These are phyloP conservation scores for Salix suchowensis DNA, from an alignment of 345 rosid genomes.

Conservation along the genomic window DNA sequence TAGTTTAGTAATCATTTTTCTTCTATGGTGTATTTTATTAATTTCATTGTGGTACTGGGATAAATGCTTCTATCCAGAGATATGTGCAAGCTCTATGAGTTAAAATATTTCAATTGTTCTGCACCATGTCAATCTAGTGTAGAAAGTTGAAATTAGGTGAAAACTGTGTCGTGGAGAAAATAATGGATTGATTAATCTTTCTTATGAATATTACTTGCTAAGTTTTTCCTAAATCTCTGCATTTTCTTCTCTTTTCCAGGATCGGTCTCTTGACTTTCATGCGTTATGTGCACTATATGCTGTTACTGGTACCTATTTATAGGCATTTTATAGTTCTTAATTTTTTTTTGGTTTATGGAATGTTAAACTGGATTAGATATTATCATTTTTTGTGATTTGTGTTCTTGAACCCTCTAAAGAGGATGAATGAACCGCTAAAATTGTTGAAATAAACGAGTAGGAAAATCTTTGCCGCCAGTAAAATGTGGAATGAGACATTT, in stretches of 20 bases:
- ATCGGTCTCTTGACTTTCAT: constrained; percentile 53
- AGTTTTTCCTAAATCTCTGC: not conserved
- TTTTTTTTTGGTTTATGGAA: not conserved
- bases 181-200: not conserved
- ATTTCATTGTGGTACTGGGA: too few relatives aligned
- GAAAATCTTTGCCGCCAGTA: not conserved
- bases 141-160: not conserved
- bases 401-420: not conserved
- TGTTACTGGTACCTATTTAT: constrained; percentile 41
- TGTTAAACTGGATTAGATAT: constrained; percentile 3
- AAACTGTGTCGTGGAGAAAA: not conserved
- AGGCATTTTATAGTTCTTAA: not conserved
- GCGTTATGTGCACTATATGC: constrained; percentile 58
- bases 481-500: not conserved
- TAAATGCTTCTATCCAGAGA: too few relatives aligned
- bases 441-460: not conserved
- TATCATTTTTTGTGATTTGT: not conserved
- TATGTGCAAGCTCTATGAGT: too few relatives aligned
- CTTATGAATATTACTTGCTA: too few relatives aligned
- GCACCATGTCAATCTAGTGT: not conserved
- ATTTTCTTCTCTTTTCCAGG: constrained; percentile 34
- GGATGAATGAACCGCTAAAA: not conserved
- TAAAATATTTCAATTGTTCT: too few relatives aligned
- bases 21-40: too few relatives aligned
- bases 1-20: too few relatives aligned